Base-by-base conservation (phyloP, 352 stramenopile species). In the Globisporangium nunn region DNA sequence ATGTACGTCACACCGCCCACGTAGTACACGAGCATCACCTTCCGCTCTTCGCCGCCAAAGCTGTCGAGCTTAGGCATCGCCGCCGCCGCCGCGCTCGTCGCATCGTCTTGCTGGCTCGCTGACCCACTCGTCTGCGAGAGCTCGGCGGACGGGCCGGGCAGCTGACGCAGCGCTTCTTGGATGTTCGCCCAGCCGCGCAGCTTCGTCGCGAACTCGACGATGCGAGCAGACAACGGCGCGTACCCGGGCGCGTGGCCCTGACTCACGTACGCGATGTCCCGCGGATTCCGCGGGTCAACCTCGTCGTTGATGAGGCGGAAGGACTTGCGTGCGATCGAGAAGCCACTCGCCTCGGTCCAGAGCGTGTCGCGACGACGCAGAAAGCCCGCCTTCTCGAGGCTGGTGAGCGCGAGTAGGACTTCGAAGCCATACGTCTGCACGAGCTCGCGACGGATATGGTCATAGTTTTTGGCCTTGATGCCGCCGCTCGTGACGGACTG, bases 381-480 rank as follows among this genome's bases (percentile, higher is more conserved):
- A 45, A 98, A 77, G 5, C 93, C 94, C 15, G 86, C 81, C 48
- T 93, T 91, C 70, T 99, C 96, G n/a, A 99, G 71, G 62, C 97
- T 96, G 45, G 76, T 87, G 10, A 99, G 67, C 18, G 93, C 82
- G 23, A 96, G 75, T 49, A 98, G 67, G 70, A 95, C 96, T 66
- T 98, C 88, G 59, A 98, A 98, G 6, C 96, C 96, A 65, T 99
- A 99, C 0, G 91, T 97, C 70, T 99, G 96, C 37, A 98, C 85
- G 17, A 98, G 79, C 54, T 98, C 88, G 39, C 89, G 82, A 33
- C 93, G 87, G 11, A 99, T 74, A 50, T 91, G 73, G 70, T 98
- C 96, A 64, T 97, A 98, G 63, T 95, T 92, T 64, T 94, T 95
- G 8, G 90, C 85, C 66, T 96, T 96, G 62, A 99, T 88, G 5